Evolutionary conservation across 495 filamentous ascomycete genomes (phyloP), one percentile per base, ranked within the genome.

Genomic region (Hyaloscypha variabilis): DNA sequence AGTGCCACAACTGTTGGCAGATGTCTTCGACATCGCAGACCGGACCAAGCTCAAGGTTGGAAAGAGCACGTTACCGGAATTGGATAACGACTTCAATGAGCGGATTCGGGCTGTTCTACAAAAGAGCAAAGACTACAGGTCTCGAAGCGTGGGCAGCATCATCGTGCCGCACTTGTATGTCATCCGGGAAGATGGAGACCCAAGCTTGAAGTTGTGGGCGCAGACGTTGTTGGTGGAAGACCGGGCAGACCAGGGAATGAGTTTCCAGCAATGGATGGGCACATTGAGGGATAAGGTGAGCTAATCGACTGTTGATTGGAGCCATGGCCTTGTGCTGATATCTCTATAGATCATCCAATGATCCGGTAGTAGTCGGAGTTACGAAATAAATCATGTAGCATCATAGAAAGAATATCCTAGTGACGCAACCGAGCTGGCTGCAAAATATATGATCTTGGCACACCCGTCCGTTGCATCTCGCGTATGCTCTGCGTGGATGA

Each of bases 61-160:
- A 74, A 99, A 99, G 85, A 88, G 87, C 28, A 85, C 83, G 23
- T 74, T 98, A 63, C 94, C 94, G 0, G 88, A 92, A 60, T 76
- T 98, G 24, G 95, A 97, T 67, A 95, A 92, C 67, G 96, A 99
- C 73, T 97, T 98, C 85, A 98, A 92, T 78, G 93, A 97, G 79
- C 85, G 94, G 28, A 87, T 99, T 53, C 86, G 95, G 46, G 92
- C 90, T 1, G 91, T 98, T 26, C 77, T 97, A 57, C 88, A 92
- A 74, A 99, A 98, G 88, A 96, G 92, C 73, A 81, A 89, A 51
- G 93, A 97, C 71, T 89, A 97, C 77, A 82, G 87, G 72, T 83
- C 87, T 23, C 91, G 90, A 76, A 92, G 93, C 2, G 92, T 91
- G 11, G 95, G 95, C 52, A 96, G 91, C 74, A 97, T 98, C 66